phyloP scores from a whole-genome alignment of 2,329 filamentous ascomycete genomes.

The Neonectria coccinea region DNA sequence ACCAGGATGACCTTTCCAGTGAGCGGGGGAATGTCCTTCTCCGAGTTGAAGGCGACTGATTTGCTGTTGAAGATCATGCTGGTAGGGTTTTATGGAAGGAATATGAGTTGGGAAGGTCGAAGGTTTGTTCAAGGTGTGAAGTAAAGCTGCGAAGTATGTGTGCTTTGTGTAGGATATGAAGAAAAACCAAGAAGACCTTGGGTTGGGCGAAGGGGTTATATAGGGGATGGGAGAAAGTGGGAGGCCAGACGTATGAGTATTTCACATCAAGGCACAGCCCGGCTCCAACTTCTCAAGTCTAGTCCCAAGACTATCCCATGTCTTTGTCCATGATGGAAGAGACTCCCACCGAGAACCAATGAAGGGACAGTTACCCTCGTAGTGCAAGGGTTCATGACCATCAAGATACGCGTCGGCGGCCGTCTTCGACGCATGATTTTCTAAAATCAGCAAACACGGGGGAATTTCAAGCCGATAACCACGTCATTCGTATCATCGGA shows the following conservation, averaged over 20 bases:
- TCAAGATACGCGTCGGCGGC: not conserved
- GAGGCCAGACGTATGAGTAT: not conserved
- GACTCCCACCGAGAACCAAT: not conserved
- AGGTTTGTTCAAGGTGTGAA: not conserved
- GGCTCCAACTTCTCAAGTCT: not conserved
- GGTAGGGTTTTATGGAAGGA: not conserved
- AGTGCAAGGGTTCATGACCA: not conserved
- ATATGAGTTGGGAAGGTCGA: not conserved
- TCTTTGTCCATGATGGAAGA: not conserved
- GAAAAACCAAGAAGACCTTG: not conserved
- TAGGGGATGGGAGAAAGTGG: not conserved
- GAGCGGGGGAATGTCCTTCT: conserved; percentile 67
- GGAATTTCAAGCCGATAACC: not conserved
- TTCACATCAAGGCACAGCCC: not conserved
- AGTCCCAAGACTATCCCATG: not conserved
- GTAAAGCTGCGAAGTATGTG: not conserved
- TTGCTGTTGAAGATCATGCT: conserved; percentile 9
- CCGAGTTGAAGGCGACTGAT: conserved; percentile 31
- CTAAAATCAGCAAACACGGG: not conserved
- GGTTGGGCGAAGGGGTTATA: not conserved
- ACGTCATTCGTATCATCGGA: conserved; percentile 3
- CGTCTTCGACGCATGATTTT: too few species aligned
- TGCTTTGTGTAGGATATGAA: not conserved
- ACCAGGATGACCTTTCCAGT: conserved; percentile 83
- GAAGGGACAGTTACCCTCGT: not conserved